Conservation (phyloP, 768 basidiomycete genomes). For the Macrolepiota dolichaula region DNA sequence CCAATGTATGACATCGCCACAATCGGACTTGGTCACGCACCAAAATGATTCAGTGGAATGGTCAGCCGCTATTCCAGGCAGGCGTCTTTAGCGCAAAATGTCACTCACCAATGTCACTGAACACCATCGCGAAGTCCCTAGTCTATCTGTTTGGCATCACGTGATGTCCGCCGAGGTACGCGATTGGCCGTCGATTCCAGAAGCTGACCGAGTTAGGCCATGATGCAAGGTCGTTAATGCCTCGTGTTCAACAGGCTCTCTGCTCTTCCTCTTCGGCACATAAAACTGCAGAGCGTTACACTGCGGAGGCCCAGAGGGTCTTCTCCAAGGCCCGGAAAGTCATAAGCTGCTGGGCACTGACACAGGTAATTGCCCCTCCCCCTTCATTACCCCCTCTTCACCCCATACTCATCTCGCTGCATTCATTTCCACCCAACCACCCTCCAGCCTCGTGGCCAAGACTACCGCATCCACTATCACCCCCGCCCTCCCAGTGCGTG, state of each 20-base stretch:
- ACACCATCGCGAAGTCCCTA: neutral
- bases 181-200: constrained; percentile 7
- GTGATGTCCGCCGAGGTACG: neutral
- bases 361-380: constrained; percentile 1
- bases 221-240: constrained; percentile 13
- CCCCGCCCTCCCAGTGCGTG: neutral
- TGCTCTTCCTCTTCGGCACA: constrained; percentile 13
- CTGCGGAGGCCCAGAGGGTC: constrained; percentile 7
- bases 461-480: constrained; percentile 3
- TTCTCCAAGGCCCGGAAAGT: constrained; percentile 5
- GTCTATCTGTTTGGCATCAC: neutral
- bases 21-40: neutral
- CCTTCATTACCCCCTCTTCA: neutral
- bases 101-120: neutral
- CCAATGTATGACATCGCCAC: neutral
- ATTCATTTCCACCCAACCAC: constrained; percentile 8
- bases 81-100: neutral
- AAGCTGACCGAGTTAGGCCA: constrained; percentile 11
- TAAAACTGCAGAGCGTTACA: constrained; percentile 7
- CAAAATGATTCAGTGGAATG: neutral
- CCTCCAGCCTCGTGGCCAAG: constrained; percentile 14
- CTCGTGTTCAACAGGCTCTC: constrained; percentile 13
- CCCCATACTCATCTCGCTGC: neutral
- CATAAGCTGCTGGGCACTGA: constrained; percentile 10
- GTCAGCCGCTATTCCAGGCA: neutral